Conservation (phyloP, 257 asterid genomes). For the Osmanthus fragrans region DNA sequence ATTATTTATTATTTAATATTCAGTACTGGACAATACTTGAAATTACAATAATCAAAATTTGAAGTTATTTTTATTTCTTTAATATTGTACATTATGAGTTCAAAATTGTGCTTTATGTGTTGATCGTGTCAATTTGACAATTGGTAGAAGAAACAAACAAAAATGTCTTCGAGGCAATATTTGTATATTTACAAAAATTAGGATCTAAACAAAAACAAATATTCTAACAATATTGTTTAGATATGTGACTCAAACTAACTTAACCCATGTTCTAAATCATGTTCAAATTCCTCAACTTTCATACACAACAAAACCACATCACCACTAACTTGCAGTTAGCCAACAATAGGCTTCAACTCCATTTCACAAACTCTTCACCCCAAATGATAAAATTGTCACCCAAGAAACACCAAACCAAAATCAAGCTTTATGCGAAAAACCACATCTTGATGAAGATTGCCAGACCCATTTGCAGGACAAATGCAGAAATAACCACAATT, state of each 20-base stretch:
- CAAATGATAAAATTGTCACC: neutral
- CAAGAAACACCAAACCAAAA: neutral
- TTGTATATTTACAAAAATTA: neutral
- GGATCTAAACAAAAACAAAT: neutral
- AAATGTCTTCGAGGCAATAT: neutral
- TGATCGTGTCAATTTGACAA: neutral
- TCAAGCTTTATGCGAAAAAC: slow-evolving; percentile 55
- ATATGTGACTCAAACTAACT: neutral
- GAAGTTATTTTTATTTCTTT: too few species aligned
- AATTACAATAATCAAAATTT: too few species aligned
- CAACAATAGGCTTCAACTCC: slow-evolving; percentile 1
- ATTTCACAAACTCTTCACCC: neutral
- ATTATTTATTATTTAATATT: too few species aligned
- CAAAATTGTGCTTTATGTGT: neutral
- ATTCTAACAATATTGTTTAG: neutral
- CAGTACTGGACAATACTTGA: too few species aligned
- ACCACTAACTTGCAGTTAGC: neutral
- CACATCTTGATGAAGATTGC: slow-evolving; percentile 88
- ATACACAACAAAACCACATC: neutral
- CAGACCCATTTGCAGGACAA: slow-evolving; percentile 79
- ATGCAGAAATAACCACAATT: slow-evolving; percentile 65
- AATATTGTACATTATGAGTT: slow-evolving; percentile 19
- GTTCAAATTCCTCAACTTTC: neutral
- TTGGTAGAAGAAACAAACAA: too few species aligned
- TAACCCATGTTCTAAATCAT: neutral